Evolutionary conservation across 768 basidiomycete species (phyloP), one percentile per base, ranked within the genome.

Genomic region (Tubosaeta sp.): DNA sequence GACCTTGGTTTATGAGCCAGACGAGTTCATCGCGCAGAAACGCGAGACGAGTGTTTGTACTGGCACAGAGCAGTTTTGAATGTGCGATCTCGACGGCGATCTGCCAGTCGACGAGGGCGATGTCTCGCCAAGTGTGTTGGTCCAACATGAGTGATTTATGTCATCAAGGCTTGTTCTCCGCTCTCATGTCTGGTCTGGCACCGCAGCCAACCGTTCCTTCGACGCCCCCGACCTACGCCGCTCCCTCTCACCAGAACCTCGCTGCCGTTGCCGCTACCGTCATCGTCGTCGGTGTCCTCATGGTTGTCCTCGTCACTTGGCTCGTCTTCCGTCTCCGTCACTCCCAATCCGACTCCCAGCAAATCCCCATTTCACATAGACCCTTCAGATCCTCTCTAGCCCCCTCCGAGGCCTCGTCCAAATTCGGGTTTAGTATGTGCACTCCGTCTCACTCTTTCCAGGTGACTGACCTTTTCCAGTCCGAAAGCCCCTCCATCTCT

Each of bases 1-100:
- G 16, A 27, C 87, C 82, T 68, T 82, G 74, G 52, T 74, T 75
- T 8, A 76, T 77, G 25, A 90, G 64, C 49, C 78, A 74, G 30
- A 80, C 52, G 36, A 89, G 60, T 50, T 86, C 82, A 31, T 86
- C 84, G 41, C 73, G 71, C 24, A 90, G 65, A 59, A 90, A 88
- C n/a, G 71, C 69, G 35, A 77, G 64, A 29, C 87, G 71, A 0
- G 59, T 56, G 59, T 77, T 82, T 6, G 83, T 82, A 57, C 77
- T 81, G 54, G 75, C 71, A 12, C 74, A 71, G 49, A 84, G 60
- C 2, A 88, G 64, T 12, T 61, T 62, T 13, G 56, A 67, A 53
- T 78, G 81, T 0, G 84, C 86, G 55, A 78, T 72, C 44, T 77
- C 69, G 55, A 86, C 47, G 1, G 82, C 79, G 44, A 61, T 59